These are phyloP conservation scores for Scleromitrula shiraiana DNA, from an alignment of 2,329 filamentous ascomycete genomes.

Conservation along the genomic window DNA sequence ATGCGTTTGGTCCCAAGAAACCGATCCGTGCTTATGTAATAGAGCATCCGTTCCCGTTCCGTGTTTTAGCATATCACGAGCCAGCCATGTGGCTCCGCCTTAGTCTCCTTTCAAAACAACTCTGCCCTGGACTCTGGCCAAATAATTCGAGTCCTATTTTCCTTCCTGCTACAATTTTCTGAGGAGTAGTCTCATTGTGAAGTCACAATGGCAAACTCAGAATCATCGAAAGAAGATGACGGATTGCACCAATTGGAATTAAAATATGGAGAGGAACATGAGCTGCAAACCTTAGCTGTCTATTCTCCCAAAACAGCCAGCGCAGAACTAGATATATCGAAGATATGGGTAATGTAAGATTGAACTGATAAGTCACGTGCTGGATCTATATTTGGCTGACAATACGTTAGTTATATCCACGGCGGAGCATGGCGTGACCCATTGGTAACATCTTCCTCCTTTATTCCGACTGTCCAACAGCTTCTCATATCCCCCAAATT, in stretches of 20 bases:
- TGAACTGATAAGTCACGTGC: too few species aligned
- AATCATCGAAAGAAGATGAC: background rate
- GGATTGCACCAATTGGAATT: background rate
- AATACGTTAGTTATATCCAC: conserved; percentile 37
- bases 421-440: conserved; percentile 59
- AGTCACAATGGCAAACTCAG: background rate
- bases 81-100: too few species aligned
- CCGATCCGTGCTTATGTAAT: too few species aligned
- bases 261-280: conserved; percentile 4
- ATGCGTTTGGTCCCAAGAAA: too few species aligned
- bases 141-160: too few species aligned
- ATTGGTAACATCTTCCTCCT: conserved; percentile 38
- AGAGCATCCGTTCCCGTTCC: conserved; percentile 1
- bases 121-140: too few species aligned
- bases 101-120: too few species aligned
- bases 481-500: conserved; percentile 28
- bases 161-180: too few species aligned
- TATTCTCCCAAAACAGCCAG: background rate
- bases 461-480: conserved; percentile 37
- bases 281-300: conserved; percentile 6
- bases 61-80: background rate
- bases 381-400: too few species aligned
- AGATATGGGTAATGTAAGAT: conserved; percentile 8
- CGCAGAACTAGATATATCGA: background rate
- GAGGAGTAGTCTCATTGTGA: too few species aligned